Percentiles rank a stretch among this genome's conserved stretches.
Evolutionary conservation across 768 basidiomycete species (phyloP).

Genomic region (Leccinum uliginosum): DNA sequence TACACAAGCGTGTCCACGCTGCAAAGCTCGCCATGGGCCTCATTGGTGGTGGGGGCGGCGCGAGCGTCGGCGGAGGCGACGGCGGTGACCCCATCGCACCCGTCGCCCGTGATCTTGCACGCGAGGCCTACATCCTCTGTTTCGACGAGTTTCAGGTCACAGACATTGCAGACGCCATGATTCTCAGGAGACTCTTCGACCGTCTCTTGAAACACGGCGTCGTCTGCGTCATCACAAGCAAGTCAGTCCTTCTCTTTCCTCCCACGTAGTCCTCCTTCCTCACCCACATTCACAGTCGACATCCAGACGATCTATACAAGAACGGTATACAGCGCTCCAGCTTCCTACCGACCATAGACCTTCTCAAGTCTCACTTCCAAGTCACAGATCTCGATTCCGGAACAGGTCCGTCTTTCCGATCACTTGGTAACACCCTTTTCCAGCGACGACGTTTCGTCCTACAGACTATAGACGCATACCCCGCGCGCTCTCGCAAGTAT

Average conservation of each 20-base stretch:
- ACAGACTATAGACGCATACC: conserved; percentile 94
- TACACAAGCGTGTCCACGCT: conserved; percentile 87
- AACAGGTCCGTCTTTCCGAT: conserved; percentile 53
- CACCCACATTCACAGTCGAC: conserved; percentile 56
- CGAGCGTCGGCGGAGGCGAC: conserved; percentile 24
- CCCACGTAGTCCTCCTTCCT: not conserved
- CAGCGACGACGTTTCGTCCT: not conserved
- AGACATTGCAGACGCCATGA: conserved; percentile 98
- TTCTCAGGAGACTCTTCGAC: conserved; percentile 85
- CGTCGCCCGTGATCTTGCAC: conserved; percentile 82
- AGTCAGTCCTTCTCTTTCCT: conserved; percentile 49
- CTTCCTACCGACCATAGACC: conserved; percentile 91
- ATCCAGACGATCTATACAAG: conserved; percentile 96
- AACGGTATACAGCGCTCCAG: conserved; percentile 96
- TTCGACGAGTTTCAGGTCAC: conserved; percentile 99
- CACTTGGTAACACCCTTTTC: not conserved
- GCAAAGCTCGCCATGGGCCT: conserved; percentile 69
- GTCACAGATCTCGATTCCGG: conserved; percentile 95
- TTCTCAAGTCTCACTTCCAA: conserved; percentile 82
- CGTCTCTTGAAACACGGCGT: conserved; percentile 84
- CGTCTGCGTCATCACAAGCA: conserved; percentile 94
- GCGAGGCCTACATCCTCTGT: conserved; percentile 81
- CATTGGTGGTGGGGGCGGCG: conserved; percentile 35
- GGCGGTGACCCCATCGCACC: conserved; percentile 79
- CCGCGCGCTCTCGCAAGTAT: conserved; percentile 88